Base-by-base conservation (phyloP, 495 filamentous ascomycete species). In the Lasiosphaeria hispida region DNA sequence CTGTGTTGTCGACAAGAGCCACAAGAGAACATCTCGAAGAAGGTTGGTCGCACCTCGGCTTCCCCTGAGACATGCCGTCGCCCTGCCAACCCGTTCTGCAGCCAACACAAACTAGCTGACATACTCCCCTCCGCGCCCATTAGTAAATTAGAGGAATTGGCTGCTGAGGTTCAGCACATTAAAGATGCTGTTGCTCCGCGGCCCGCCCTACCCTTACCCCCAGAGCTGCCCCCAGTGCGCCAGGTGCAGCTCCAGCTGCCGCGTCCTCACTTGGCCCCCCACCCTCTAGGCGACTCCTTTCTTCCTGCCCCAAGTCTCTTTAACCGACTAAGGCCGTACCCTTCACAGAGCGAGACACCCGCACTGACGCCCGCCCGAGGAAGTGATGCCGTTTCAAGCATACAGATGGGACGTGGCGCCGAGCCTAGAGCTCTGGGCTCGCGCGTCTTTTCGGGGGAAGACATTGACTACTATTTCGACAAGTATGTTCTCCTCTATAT, bases 391-490 rank as follows among this genome's bases (percentile, higher is more conserved):
- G 35, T 55, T 17, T 40, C 60, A 17, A 17, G 48, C 7, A 39
- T 39, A 11, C 42, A 48, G 40, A 10, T 48, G n/a, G 49, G 47
- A n/a, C 63, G 60, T 34, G 63, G 59, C 5, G 60, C 67, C 47
- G 65, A 72, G 53, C 67, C 74, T 8, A 66, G 75, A 59, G 73
- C 73, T 7, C 63, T 78, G 5, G 70, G 71, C 1, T 76, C 74
- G n/a, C 71, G 72, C 9, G 72, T 75, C 23, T 76, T 78, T 50
- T 75, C 75, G 7, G 74, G 75, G 1, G 74, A 75, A 10, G 75
- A 78, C 40, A 73, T 78, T 36, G 68, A 74, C 53, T 77, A 75
- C 51, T 78, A 78, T 48, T 78, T 76, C 59, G 69, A 74, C 18
- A 75, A 75, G 66, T 77, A 56, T 11, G 53, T 39, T 47, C 17